Evolutionary conservation across 1,139 yeast genomes (phyloP).

Genomic region (Lodderomyces theae): DNA sequence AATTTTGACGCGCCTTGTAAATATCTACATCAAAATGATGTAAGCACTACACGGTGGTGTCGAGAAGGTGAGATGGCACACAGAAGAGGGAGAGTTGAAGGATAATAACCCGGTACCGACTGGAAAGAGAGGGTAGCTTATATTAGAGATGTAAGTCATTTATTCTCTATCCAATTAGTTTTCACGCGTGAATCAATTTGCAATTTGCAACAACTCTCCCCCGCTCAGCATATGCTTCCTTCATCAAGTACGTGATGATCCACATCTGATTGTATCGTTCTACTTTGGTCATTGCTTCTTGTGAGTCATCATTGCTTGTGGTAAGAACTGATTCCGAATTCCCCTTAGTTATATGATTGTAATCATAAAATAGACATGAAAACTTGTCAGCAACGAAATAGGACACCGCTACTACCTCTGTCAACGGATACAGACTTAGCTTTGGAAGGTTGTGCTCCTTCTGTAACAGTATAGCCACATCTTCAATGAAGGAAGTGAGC

Average conservation of each 20-base stretch:
- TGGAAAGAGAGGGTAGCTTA: too few species aligned
- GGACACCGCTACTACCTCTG: constrained; percentile 20
- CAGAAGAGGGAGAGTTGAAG: too few species aligned
- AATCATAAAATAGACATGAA: constrained; percentile 21
- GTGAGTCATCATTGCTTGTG: not conserved
- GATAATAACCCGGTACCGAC: too few species aligned
- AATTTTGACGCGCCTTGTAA: not conserved
- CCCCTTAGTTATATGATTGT: constrained; percentile 10
- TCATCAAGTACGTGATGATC: constrained; percentile 22
- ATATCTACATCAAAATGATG: not conserved
- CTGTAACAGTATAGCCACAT: constrained; percentile 11
- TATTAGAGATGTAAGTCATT: too few species aligned
- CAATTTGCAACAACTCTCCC: not conserved
- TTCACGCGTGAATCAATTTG: too few species aligned
- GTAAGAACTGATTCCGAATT: constrained; percentile 1
- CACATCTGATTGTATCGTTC: constrained; percentile 23
- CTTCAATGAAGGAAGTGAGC: constrained; percentile 10
- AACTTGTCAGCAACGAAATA: constrained; percentile 21
- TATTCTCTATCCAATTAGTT: too few species aligned
- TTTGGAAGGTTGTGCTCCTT: constrained; percentile 8
- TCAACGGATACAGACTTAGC: constrained; percentile 18
- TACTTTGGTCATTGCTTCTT: constrained; percentile 3
- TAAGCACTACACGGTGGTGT: too few species aligned
- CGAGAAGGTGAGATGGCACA: not conserved
- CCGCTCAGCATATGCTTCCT: constrained; percentile 14